Base-by-base conservation (phyloP, 805 yeast species). In the Zygosaccharomyces kombuchaensis region DNA sequence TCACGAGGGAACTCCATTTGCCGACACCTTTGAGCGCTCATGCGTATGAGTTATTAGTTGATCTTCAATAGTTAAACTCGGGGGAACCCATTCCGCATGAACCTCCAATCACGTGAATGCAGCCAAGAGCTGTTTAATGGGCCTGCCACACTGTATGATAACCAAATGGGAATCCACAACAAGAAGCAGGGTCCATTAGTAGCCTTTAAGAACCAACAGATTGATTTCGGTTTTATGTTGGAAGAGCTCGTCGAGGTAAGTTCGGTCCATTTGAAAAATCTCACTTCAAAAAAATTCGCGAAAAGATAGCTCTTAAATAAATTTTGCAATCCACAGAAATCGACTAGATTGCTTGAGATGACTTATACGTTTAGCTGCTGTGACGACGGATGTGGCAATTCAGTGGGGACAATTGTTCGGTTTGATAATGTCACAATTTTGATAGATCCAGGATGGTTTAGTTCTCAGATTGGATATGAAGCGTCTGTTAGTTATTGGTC, bases 371-470 rank as follows among this genome's bases (percentile, higher is more conserved):
- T 54, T 13, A 50, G 44, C 21, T 53, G 57, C 43, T 56, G 62
- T 34, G 60, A 59, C 43, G 64, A 60, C 38, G 64, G 62, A 1
- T 58, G 63, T 7, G 59, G 58, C 2, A 23, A 27, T 3, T 51
- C 58, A 5, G 62, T 59, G 4, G 81, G 82, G 2, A 71, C 82
- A 9, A 51, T 82, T 19, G 56, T 84, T 19, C 70, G 75, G 13
- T 80, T 84, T 57, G 88, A 82, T 38, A 68, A 68, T 40, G 73
- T 80, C 22, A 74, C 73, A 26, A 70, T 84, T 2, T 59, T 84
- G 37, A 81, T 87, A 0, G 93, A 85, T 54, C 90, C 90, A 0
- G 79, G 82, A 2, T 85, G 91, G 91, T 78, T 80, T 56, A 85
- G 87, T 2, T 52, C 60, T 9, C 56, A 70, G 1, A 70, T 70